These are phyloP conservation scores for Penicillium crystallinum DNA, from an alignment of 495 filamentous ascomycete genomes.

Conservation along the genomic window DNA sequence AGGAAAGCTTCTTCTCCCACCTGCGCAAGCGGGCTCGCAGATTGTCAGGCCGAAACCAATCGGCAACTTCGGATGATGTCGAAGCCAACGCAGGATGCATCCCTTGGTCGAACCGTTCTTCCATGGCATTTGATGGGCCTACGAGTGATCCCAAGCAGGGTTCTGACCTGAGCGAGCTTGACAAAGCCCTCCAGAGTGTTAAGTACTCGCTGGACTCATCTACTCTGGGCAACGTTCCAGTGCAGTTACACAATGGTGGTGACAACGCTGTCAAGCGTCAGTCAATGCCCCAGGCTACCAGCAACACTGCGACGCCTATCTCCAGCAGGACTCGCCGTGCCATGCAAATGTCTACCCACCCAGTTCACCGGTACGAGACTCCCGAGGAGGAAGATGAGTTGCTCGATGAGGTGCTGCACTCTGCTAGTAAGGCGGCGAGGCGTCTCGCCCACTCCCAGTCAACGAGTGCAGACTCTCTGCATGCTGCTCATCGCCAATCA, in stretches of 20 bases:
- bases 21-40: conserved; percentile 88
- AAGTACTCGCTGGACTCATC: conserved; percentile 58
- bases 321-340: conserved; percentile 81
- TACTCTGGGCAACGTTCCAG: conserved; percentile 44
- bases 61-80: conserved; percentile 72
- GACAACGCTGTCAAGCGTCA: conserved; percentile 60
- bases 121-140: conserved; percentile 70
- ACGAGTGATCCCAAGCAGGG: conserved; percentile 49
- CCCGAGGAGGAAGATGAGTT: conserved; percentile 97
- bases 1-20: conserved; percentile 97
- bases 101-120: conserved; percentile 83
- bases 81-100: conserved; percentile 89
- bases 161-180: conserved; percentile 55
- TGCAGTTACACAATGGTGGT: conserved; percentile 39
- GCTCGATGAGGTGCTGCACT: conserved; percentile 71
- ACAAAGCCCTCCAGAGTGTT: conserved; percentile 71
- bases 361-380: conserved; percentile 78
- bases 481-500: conserved; percentile 44
- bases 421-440: conserved; percentile 52
- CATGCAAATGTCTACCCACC: conserved; percentile 68
- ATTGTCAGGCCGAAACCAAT: conserved; percentile 84
- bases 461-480: conserved; percentile 33
- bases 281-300: conserved; percentile 64
- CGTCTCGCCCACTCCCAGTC: conserved; percentile 48
- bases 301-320: conserved; percentile 54